Percentiles rank a stretch among this genome's conserved stretches.
These are phyloP conservation scores for Mycena alexandri DNA, from an alignment of 768 basidiomycete genomes.

Conservation along the genomic window DNA sequence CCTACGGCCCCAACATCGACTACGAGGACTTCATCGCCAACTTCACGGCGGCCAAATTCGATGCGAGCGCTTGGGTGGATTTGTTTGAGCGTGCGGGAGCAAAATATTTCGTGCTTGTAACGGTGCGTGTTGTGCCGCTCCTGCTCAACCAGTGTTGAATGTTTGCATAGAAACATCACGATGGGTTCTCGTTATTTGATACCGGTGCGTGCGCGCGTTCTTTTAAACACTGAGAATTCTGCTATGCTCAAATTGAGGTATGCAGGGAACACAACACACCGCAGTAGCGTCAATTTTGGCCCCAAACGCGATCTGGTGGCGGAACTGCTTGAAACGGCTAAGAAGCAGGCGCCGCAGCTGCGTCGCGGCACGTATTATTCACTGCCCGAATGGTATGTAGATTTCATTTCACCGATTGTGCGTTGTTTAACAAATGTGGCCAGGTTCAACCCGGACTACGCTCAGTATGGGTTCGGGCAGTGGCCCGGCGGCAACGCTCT, in stretches of 20 bases:
- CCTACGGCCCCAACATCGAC: constrained; percentile 58
- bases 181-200: constrained; percentile 70
- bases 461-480: constrained; percentile 58
- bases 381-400: constrained; percentile 64
- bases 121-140: constrained; percentile 47
- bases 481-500: constrained; percentile 69
- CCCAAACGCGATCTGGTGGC: constrained; percentile 66
- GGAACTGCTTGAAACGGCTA: constrained; percentile 65
- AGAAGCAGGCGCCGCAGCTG: constrained; percentile 60
- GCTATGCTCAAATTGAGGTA: too few relatives aligned
- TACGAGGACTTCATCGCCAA: constrained; percentile 72
- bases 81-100: constrained; percentile 68
- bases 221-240: too few relatives aligned
- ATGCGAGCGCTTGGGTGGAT: constrained; percentile 66
- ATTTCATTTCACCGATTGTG: too few relatives aligned
- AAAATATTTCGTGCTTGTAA: constrained; percentile 72
- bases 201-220: constrained; percentile 42
- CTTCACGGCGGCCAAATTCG: constrained; percentile 65
- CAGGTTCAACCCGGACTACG: constrained; percentile 69
- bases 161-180: constrained; percentile 67
- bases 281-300: constrained; percentile 61
- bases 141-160: not conserved
- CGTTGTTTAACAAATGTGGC: not conserved
- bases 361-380: constrained; percentile 72
- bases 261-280: constrained; percentile 59